Percentiles rank a stretch among this genome's conserved stretches.
These are phyloP conservation scores for Eutrema salsugineum DNA, from an alignment of 441 rosid genomes.

Conservation along the genomic window DNA sequence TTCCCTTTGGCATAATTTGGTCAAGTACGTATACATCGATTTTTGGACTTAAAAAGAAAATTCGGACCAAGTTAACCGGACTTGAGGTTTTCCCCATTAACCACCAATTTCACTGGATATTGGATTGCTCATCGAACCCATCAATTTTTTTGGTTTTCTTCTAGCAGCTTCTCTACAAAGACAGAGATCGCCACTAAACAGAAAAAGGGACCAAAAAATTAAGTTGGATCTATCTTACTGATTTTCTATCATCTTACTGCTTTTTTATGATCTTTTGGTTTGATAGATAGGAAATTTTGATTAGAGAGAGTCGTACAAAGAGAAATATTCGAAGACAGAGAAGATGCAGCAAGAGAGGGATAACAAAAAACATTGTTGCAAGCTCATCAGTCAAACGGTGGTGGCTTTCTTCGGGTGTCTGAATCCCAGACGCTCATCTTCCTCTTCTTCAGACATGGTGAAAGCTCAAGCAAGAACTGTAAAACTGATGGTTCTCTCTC, in stretches of 20 bases:
- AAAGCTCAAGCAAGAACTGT: constrained; percentile 7
- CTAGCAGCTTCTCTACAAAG: constrained; percentile 9
- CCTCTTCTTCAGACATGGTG: constrained; percentile 19
- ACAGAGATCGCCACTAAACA: not conserved
- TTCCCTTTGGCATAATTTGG: not conserved
- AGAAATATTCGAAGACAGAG: not conserved
- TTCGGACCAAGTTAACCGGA: not conserved
- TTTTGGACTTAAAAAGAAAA: not conserved
- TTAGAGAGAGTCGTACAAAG: not conserved
- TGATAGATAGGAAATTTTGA: not conserved
- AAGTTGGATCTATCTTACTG: not conserved
- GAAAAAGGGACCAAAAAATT: not conserved
- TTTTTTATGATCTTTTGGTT: not conserved
- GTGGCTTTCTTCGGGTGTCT: constrained; percentile 15
- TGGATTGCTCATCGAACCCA: not conserved
- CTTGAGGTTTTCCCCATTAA: not conserved
- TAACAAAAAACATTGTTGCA: not conserved
- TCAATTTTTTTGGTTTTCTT: not conserved
- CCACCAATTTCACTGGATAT: not conserved
- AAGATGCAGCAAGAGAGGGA: constrained; percentile 18
- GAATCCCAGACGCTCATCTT: constrained; percentile 7
- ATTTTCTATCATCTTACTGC: too few relatives aligned
- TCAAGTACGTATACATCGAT: not conserved
- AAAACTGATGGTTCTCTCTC: not conserved
- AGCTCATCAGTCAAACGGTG: constrained; percentile 6